Base-by-base conservation (phyloP, 495 filamentous ascomycete species). In the Schizothecium vesticola region DNA sequence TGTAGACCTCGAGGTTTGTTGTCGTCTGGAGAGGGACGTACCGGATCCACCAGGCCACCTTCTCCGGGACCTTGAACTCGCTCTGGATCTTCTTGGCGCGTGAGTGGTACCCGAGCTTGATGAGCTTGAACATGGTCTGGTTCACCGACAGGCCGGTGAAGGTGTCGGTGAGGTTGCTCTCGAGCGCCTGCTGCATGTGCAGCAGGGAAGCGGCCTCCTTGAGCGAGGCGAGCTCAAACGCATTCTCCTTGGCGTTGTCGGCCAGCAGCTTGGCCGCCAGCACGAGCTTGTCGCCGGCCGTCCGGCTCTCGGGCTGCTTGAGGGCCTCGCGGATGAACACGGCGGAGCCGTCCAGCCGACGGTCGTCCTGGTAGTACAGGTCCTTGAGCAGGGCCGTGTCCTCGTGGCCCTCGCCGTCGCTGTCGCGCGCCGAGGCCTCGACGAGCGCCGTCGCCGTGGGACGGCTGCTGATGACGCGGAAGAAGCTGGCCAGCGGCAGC, bases 331-430 rank as follows among this genome's bases (percentile, higher is more conserved):
- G 84, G 57, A 98, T 76, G 58, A 98, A 90, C 8, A 97, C 87
- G 68, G 93, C 90, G 1, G 95, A 89, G 21, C 95, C 93, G 69
- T 99, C 96, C 24, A 92, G 80, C 0, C 93, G 90, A 8, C 94
- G 90, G 77, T 99, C 95, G 73, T 98, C 96, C 80, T 98, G 95
- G 74, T 99, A 98, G 80, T 94, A 99, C 25, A 99, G 84, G 76
- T 98, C 95, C 74, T 97, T 98, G 12, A 97, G 86, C 11, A 99
- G 77, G 22, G 96, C 90, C 3, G 83, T 85, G 72, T 97, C 95
- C 61, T 92, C 88, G 24, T 65, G 65, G 1, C 66, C 75, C 3
- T 73, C 73, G 13, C 71, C 75, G 16, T 73, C 71, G 11, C 74
- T 69, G 8, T 79, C 43, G 23, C 76, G 73, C 2, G 95, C 94